Percentiles rank a stretch among this genome's conserved stretches.
Evolutionary conservation across 495 filamentous ascomycete genomes (phyloP).

Genomic region (Trypethelium eluteriae): DNA sequence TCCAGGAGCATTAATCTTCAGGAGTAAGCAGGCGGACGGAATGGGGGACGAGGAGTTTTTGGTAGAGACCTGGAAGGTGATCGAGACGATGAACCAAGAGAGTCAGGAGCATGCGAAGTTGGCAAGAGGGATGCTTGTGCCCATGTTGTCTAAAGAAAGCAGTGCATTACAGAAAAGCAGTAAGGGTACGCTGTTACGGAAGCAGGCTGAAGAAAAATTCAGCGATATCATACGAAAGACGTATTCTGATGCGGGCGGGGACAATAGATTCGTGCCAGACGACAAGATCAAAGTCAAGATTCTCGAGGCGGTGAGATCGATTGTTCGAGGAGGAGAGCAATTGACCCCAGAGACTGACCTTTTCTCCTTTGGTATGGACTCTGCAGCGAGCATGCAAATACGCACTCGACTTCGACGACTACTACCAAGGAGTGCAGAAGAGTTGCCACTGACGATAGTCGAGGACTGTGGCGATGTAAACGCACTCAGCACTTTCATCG

Average conservation of each 20-base stretch:
- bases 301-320: slow-evolving; percentile 27
- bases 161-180: slow-evolving; percentile 42
- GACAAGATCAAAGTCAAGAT: slow-evolving; percentile 29
- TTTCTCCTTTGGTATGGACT: slow-evolving; percentile 50
- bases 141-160: slow-evolving; percentile 28
- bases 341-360: slow-evolving; percentile 40
- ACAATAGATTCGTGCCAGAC: slow-evolving; percentile 21
- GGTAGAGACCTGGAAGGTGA: slow-evolving; percentile 32
- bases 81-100: slow-evolving; percentile 38
- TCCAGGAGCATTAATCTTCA: slow-evolving; percentile 42
- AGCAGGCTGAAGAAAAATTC: slow-evolving; percentile 38
- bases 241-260: slow-evolving; percentile 27
- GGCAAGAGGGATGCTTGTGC: slow-evolving; percentile 40
- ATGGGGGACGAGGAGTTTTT: slow-evolving; percentile 27
- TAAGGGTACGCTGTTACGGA: slow-evolving; percentile 47
- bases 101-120: slow-evolving; percentile 41
- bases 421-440: slow-evolving; percentile 34
- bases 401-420: slow-evolving; percentile 41
- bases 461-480: slow-evolving; percentile 45
- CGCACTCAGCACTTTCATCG: slow-evolving; percentile 25
- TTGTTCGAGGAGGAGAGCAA: slow-evolving; percentile 23
- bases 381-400: slow-evolving; percentile 46
- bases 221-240: slow-evolving; percentile 36
- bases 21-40: slow-evolving; percentile 16
- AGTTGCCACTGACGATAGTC: slow-evolving; percentile 39